Evolutionary conservation across 352 stramenopile genomes (phyloP).

Genomic region (Phytopythium aichiense): DNA sequence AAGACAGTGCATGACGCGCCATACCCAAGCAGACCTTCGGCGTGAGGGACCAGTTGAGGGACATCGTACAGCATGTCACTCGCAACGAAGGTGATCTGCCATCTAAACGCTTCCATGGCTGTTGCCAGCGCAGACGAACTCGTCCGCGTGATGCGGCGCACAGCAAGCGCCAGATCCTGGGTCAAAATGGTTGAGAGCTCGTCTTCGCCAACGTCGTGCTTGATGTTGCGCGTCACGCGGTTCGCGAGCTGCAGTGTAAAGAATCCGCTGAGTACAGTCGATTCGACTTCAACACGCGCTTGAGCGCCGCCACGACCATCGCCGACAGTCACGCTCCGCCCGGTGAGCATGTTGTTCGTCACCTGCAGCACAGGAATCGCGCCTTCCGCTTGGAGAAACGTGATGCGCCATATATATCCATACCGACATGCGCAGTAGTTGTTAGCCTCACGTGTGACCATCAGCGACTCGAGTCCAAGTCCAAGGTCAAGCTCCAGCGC

Average conservation of each 20-base stretch:
- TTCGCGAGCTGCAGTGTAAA: conserved; percentile 62
- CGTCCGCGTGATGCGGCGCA: conserved; percentile 52
- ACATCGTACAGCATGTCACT: conserved; percentile 66
- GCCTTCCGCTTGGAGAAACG: conserved; percentile 67
- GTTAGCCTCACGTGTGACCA: conserved; percentile 52
- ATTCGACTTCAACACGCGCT: conserved; percentile 51
- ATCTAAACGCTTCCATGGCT: conserved; percentile 50
- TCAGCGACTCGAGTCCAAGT: conserved; percentile 52
- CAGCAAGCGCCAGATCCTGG: conserved; percentile 50
- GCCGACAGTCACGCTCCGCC: conserved; percentile 46
- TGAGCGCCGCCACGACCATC: conserved; percentile 36
- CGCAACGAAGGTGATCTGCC: conserved; percentile 73
- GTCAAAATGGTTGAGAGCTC: conserved; percentile 57
- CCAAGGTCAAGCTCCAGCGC: conserved; percentile 76
- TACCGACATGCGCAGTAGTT: conserved; percentile 69
- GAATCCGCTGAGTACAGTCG: conserved; percentile 54
- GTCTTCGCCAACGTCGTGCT: conserved; percentile 48
- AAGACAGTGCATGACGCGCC: conserved; percentile 38
- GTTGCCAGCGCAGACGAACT: conserved; percentile 15
- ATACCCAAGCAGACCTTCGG: conserved; percentile 52
- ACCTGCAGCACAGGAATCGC: conserved; percentile 39
- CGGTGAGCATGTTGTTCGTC: conserved; percentile 45
- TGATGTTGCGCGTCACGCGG: conserved; percentile 62
- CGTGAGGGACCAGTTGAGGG: conserved; percentile 41
- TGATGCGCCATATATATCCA: conserved; percentile 74